A percentile compares a stretch with the other conserved stretches of the same genome.
Conservation (phyloP, 2,329 filamentous ascomycete species). For the Alternaria postmessia region DNA sequence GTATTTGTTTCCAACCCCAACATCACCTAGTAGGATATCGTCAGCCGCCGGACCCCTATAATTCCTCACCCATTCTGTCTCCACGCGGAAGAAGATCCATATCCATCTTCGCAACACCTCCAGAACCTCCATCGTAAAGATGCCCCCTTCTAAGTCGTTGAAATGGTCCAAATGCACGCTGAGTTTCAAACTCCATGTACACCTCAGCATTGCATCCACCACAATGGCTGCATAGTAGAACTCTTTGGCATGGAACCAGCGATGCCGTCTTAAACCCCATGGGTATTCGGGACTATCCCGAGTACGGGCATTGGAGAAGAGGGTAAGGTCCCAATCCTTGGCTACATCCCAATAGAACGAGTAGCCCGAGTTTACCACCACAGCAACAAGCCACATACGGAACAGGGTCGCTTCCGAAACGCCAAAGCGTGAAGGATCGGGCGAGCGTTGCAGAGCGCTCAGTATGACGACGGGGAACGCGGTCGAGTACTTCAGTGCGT, state of each 20-base stretch:
- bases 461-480: constrained; percentile 92
- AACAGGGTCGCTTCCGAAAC: constrained; percentile 65
- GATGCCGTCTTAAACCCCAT: constrained; percentile 77
- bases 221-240: constrained; percentile 85
- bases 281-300: constrained; percentile 72
- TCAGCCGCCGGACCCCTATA: constrained; percentile 66
- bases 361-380: constrained; percentile 85
- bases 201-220: constrained; percentile 82
- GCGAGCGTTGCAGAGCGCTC: constrained; percentile 74
- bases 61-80: constrained; percentile 82
- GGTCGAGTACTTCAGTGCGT: constrained; percentile 92
- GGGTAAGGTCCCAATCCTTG: constrained; percentile 93
- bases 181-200: constrained; percentile 91
- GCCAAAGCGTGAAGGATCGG: constrained; percentile 60
- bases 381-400: constrained; percentile 70
- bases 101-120: constrained; percentile 92
- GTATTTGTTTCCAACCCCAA: constrained; percentile 65
- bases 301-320: constrained; percentile 70
- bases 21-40: constrained; percentile 77
- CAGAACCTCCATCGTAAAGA: constrained; percentile 85
- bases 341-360: constrained; percentile 99
- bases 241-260: constrained; percentile 74
- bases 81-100: constrained; percentile 95
- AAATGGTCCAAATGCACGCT: constrained; percentile 83
- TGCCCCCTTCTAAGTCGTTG: constrained; percentile 84